A percentile compares a stretch with the other conserved stretches of the same genome.
Evolutionary conservation across 1,284 basidiomycete genomes (phyloP).

Genomic region (Phellinidium pouzarii): DNA sequence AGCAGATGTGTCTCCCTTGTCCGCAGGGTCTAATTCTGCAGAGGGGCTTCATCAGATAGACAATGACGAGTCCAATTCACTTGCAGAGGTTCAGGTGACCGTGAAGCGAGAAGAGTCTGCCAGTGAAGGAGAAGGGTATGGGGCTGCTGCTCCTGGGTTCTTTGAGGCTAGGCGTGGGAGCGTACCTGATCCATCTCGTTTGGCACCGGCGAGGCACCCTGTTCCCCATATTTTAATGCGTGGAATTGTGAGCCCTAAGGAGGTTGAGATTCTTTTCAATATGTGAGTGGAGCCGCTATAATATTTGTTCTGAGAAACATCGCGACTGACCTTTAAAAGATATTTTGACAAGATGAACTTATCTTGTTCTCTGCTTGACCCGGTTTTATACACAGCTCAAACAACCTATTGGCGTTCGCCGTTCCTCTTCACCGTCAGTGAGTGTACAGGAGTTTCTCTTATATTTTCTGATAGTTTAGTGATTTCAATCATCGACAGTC

Average conservation of each 20-base stretch:
- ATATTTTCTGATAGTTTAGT: background rate
- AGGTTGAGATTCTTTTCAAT: constrained; percentile 72
- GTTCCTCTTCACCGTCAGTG: constrained; percentile 77
- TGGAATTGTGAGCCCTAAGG: constrained; percentile 59
- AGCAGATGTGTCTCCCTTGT: background rate
- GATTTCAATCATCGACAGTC: constrained; percentile 35
- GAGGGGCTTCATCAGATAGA: background rate
- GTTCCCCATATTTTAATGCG: constrained; percentile 65
- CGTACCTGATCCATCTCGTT: constrained; percentile 26
- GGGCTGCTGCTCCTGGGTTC: constrained; percentile 14
- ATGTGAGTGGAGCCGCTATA: constrained; percentile 44
- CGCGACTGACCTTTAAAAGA: constrained; percentile 31
- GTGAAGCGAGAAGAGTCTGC: constrained; percentile 6
- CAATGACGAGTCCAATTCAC: background rate
- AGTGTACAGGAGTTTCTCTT: constrained; percentile 30
- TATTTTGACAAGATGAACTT: constrained; percentile 73
- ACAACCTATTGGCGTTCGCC: constrained; percentile 68
- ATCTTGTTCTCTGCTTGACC: constrained; percentile 65
- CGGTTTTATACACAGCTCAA: constrained; percentile 68
- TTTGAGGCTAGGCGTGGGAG: constrained; percentile 12
- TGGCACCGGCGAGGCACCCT: constrained; percentile 35
- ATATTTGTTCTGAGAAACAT: constrained; percentile 8
- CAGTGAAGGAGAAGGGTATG: constrained; percentile 10
- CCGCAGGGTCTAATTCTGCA: background rate
- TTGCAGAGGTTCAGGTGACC: background rate